Evolutionary conservation across 805 yeast species (phyloP).

Genomic region (Candida pini): DNA sequence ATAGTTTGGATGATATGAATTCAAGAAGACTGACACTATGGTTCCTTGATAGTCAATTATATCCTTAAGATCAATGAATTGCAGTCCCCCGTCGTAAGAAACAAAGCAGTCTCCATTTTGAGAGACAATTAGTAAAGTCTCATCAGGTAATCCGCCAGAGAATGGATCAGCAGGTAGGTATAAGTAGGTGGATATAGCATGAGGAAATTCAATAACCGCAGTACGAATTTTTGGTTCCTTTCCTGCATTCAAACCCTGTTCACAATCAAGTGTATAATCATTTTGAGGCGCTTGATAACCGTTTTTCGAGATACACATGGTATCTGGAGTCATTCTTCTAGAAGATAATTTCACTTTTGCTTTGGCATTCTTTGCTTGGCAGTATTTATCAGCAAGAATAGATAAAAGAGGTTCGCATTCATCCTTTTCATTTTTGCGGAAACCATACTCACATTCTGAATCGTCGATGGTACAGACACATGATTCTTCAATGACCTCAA

Average conservation of each 20-base stretch:
- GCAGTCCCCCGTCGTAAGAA: slow-evolving; percentile 65
- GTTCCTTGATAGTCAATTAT: slow-evolving; percentile 33
- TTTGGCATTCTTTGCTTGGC: slow-evolving; percentile 14
- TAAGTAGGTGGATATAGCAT: slow-evolving; percentile 47
- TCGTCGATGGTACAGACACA: slow-evolving; percentile 65
- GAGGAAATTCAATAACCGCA: slow-evolving; percentile 41
- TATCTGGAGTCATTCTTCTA: slow-evolving; percentile 22
- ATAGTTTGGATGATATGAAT: slow-evolving; percentile 53
- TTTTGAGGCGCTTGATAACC: slow-evolving; percentile 16
- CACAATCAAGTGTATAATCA: slow-evolving; percentile 33
- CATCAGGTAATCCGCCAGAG: slow-evolving; percentile 39
- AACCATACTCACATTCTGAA: slow-evolving; percentile 64
- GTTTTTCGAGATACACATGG: slow-evolving; percentile 17
- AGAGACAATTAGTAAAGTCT: slow-evolving; percentile 61
- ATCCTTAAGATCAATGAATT: slow-evolving; percentile 30
- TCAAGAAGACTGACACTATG: slow-evolving; percentile 52
- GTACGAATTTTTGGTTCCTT: slow-evolving; percentile 29
- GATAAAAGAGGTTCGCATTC: slow-evolving; percentile 39
- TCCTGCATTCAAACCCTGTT: slow-evolving; percentile 20
- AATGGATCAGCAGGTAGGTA: slow-evolving; percentile 53
- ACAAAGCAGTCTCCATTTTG: slow-evolving; percentile 46
- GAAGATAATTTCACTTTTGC: slow-evolving; percentile 19
- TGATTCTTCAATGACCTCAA: slow-evolving; percentile 41
- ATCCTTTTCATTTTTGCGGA: slow-evolving; percentile 29
- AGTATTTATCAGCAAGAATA: slow-evolving; percentile 15